These are phyloP conservation scores for Kwoniella mangroviensis DNA, from an alignment of 768 basidiomycete genomes.

Conservation along the genomic window DNA sequence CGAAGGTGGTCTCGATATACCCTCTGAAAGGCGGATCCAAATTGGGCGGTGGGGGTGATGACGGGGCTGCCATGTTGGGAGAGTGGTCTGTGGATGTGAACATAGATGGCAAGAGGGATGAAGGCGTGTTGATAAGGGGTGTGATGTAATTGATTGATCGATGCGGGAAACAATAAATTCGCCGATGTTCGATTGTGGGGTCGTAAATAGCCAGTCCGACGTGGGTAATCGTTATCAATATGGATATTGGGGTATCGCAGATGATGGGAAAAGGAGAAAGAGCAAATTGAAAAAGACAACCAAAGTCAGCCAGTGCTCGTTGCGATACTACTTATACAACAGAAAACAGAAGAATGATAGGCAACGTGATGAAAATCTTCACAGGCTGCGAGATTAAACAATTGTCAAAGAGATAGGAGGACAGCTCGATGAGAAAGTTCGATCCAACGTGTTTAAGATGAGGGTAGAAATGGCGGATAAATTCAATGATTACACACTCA, in stretches of 20 bases:
- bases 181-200: neutral
- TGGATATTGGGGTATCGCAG: too few species aligned
- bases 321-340: too few species aligned
- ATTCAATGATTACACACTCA: slow-evolving; percentile 3
- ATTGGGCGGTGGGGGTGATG: slow-evolving; percentile 34
- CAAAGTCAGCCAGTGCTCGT: too few species aligned
- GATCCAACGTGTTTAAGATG: neutral
- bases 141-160: neutral
- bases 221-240: too few species aligned
- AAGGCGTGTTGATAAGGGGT: neutral
- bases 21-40: slow-evolving; percentile 86
- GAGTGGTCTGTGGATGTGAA: neutral
- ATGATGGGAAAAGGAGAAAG: too few species aligned
- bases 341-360: too few species aligned
- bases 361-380: too few species aligned
- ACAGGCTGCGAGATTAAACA: too few species aligned
- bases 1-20: slow-evolving; percentile 92
- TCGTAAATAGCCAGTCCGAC: neutral
- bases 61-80: neutral
- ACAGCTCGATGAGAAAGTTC: neutral
- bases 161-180: neutral
- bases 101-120: neutral
- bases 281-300: too few species aligned
- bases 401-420: slow-evolving; percentile 4
- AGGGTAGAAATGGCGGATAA: neutral